Evolutionary conservation across 2,329 filamentous ascomycete species (phyloP).

Genomic region (Iodosphaeria phyllophila): DNA sequence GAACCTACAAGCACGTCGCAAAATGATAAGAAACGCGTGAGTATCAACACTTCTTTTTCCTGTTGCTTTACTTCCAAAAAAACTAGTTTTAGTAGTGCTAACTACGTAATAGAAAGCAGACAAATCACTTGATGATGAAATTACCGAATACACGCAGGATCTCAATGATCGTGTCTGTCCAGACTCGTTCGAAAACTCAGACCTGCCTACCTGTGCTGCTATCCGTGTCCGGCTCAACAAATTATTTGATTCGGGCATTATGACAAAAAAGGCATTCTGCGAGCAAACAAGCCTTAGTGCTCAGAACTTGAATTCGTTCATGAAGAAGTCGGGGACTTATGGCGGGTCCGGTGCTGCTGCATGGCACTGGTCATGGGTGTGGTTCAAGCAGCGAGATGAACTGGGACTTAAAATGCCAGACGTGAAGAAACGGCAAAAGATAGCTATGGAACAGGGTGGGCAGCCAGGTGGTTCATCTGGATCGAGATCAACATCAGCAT

Average conservation of each 20-base stretch:
- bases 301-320: conserved; percentile 5
- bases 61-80: too few species aligned
- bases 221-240: conserved; percentile 8
- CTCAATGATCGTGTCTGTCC: conserved; percentile 6
- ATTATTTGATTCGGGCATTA: conserved; percentile 7
- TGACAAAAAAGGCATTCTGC: conserved; percentile 9
- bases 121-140: conserved; percentile 9
- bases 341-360: conserved; percentile 3
- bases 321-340: conserved; percentile 5
- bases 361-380: conserved; percentile 6
- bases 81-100: too few species aligned
- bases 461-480: too few species aligned
- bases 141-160: conserved; percentile 10
- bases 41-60: too few species aligned
- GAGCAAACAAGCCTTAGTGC: conserved; percentile 5
- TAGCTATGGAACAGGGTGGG: not conserved
- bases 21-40: too few species aligned
- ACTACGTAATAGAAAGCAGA: too few species aligned
- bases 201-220: conserved; percentile 3
- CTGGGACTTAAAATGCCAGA: conserved; percentile 9
- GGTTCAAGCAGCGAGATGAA: conserved; percentile 9
- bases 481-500: conserved; percentile 1
- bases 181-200: conserved; percentile 3
- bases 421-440: conserved; percentile 8
- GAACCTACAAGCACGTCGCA: too few species aligned